phyloP scores from a whole-genome alignment of 495 filamentous ascomycete genomes.

The Talaromyces borbonicus region DNA sequence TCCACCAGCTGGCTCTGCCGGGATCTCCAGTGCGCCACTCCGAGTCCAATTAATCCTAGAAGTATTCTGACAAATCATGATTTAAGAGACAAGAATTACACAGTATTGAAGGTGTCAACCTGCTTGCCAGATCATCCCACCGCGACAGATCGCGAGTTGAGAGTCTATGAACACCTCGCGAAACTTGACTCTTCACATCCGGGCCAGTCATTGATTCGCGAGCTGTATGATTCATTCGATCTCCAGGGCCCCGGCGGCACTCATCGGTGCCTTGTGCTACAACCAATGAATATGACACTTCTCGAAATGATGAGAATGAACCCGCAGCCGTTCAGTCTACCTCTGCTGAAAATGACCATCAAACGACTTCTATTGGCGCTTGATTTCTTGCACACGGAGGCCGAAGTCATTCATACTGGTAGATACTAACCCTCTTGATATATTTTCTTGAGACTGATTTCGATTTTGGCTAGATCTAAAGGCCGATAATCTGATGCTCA shows the following conservation, averaged over 20 bases:
- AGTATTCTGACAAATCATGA: conserved; percentile 6
- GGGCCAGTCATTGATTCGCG: conserved; percentile 26
- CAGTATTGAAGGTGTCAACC: conserved; percentile 16
- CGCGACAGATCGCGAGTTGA: conserved; percentile 24
- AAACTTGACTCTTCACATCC: conserved; percentile 20
- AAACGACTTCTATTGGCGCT: conserved; percentile 26
- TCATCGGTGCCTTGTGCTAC: conserved; percentile 35
- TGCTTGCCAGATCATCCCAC: conserved; percentile 13
- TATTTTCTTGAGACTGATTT: background rate
- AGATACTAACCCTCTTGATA: conserved; percentile 1
- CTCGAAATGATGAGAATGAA: conserved; percentile 19
- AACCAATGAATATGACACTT: conserved; percentile 30
- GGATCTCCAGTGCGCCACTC: conserved; percentile 31
- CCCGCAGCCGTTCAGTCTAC: conserved; percentile 18
- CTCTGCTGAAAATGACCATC: conserved; percentile 23
- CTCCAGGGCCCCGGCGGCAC: conserved; percentile 25
- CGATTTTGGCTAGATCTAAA: conserved; percentile 17
- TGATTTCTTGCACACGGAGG: conserved; percentile 33
- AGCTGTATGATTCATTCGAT: conserved; percentile 31
- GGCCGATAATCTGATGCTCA: conserved; percentile 22
- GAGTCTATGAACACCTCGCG: conserved; percentile 27
- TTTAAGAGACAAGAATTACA: conserved; percentile 11
- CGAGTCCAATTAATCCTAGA: background rate
- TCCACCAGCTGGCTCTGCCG: conserved; percentile 46
- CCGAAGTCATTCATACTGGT: conserved; percentile 36